Evolutionary conservation across 1,284 basidiomycete species (phyloP).

Genomic region (Tilletia indica): DNA sequence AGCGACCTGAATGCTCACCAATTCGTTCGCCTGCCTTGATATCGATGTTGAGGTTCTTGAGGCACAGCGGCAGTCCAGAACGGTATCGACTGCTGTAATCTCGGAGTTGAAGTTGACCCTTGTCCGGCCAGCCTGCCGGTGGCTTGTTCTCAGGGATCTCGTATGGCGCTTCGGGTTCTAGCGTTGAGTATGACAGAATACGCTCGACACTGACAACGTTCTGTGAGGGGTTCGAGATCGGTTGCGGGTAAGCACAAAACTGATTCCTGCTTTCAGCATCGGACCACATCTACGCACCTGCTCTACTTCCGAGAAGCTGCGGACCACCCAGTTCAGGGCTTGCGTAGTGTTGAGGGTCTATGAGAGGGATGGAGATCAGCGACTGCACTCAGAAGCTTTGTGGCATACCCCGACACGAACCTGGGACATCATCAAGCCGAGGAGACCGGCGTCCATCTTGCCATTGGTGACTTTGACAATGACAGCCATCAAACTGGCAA

Average conservation of each 20-base stretch:
- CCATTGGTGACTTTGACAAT: conserved; percentile 60
- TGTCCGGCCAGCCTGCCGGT: conserved; percentile 68
- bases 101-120: conserved; percentile 75
- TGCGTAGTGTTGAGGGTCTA: conserved; percentile 69
- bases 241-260: background rate
- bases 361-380: conserved; percentile 52
- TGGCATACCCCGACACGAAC: conserved; percentile 16
- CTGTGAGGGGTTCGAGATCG: conserved; percentile 57
- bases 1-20: conserved; percentile 57
- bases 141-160: conserved; percentile 35
- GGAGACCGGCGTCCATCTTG: conserved; percentile 77
- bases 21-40: conserved; percentile 73
- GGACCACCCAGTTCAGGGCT: conserved; percentile 71
- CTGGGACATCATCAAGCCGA: conserved; percentile 78
- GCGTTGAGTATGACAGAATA: conserved; percentile 66
- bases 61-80: conserved; percentile 72
- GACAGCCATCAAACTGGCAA: conserved; percentile 71
- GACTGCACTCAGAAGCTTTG: background rate
- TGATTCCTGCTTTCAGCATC: background rate
- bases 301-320: conserved; percentile 84
- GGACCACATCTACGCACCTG: background rate
- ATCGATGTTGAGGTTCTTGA: conserved; percentile 71
- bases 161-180: conserved; percentile 73
- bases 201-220: conserved; percentile 77
- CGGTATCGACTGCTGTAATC: conserved; percentile 80